Base-by-base conservation (phyloP, 2,329 filamentous ascomycete genomes). In the Coniochaeta sp. region DNA sequence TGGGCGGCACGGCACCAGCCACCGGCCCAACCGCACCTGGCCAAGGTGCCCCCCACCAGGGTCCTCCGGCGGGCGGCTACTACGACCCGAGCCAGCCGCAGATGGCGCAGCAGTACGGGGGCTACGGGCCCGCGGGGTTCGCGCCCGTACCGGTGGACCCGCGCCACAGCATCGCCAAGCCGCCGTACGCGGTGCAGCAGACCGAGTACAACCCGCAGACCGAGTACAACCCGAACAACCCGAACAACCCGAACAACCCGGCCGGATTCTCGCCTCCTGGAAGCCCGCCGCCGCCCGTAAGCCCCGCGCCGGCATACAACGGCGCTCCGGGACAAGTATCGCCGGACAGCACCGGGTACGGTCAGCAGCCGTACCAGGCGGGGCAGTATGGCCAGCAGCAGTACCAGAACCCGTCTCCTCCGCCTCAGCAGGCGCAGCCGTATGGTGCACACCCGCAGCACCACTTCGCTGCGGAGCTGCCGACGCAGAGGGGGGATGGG, bases 381-480 rank as follows among this genome's bases (percentile, higher is more conserved):
- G 32, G 4, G 14, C 40, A 32, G 34, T 59, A 61, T 42, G 58
- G 59, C 14, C 57, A 32, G 32, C 38, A 54, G 6, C 58, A 50
- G 36, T n/a, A 40, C 38, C 40, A 24, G 22, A 42, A 34, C 30
- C 57, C 52, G 30, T 47, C 55, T n/a, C 59, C 44, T 24, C 57
- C 52, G 30, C 55, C 55, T n/a, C 59, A 58, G 16, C 63, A 62
- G 58, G 58, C 59, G n/a, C 47, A 52, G 47, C 47, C 47, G 10
- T 52, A 52, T 12, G 47, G 47, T n/a, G n/a, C n/a, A 12, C 58
- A 55, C 19, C 57, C 34, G 32, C 47, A 55, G 12, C 58, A 55
- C 8, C 28, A 56, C 22, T 65, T 62, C 56, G 64, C 64, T 36
- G 64, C 66, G 1, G 73, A 74, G 65, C 62, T 74, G 68, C 64